Percentiles rank a stretch among this genome's conserved stretches.
Evolutionary conservation across 805 yeast genomes (phyloP).

Genomic region (Suhomyces sp.): DNA sequence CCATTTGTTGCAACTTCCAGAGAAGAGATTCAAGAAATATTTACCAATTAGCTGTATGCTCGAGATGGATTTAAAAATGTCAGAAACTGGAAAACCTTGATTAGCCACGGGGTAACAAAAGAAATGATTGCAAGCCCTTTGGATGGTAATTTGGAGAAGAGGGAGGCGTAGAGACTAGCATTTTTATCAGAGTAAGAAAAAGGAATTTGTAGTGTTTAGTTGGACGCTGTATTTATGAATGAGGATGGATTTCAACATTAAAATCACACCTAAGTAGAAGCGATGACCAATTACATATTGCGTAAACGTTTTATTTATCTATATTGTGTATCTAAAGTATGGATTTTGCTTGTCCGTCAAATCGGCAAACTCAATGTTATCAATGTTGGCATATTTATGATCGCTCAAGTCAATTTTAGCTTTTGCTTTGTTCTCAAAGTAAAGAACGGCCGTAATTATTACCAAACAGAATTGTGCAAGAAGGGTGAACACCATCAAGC

Average conservation of each 20-base stretch:
- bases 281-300: no score
- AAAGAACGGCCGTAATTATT: slow-evolving; percentile 24
- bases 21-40: slow-evolving; percentile 66
- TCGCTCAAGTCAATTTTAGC: slow-evolving; percentile 24
- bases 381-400: slow-evolving; percentile 21
- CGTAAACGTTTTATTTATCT: background rate
- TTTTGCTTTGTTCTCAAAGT: slow-evolving; percentile 36
- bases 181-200: background rate
- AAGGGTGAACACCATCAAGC: slow-evolving; percentile 36
- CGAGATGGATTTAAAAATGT: slow-evolving; percentile 69
- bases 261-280: no score
- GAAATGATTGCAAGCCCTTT: slow-evolving; percentile 40
- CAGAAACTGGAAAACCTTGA: slow-evolving; percentile 55
- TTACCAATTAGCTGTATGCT: slow-evolving; percentile 66
- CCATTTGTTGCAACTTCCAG: slow-evolving; percentile 81
- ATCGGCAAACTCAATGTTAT: slow-evolving; percentile 48
- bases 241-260: no score
- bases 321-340: slow-evolving; percentile 44
- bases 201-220: no score
- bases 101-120: slow-evolving; percentile 41
- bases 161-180: slow-evolving; percentile 23
- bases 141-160: slow-evolving; percentile 29
- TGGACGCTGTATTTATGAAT: no score
- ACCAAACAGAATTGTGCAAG: slow-evolving; percentile 19
- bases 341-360: slow-evolving; percentile 55